Evolutionary conservation across 345 rosid species (phyloP).

Genomic region (Acer negundo): DNA sequence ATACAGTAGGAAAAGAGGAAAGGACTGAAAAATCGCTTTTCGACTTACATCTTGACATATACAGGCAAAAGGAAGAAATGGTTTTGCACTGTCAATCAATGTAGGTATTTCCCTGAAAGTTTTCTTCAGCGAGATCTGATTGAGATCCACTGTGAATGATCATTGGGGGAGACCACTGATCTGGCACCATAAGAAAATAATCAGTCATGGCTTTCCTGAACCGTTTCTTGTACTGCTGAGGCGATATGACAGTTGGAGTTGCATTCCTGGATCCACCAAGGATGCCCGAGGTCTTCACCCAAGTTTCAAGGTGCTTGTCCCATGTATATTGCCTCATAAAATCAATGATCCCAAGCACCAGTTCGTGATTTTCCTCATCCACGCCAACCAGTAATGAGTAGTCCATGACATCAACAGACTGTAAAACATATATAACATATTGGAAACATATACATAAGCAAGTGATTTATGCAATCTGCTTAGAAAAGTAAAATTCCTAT

Average conservation of each 20-base stretch:
- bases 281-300: slow-evolving; percentile 84
- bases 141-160: slow-evolving; percentile 49
- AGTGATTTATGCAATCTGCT: neutral
- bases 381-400: slow-evolving; percentile 89
- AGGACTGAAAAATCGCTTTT: neutral
- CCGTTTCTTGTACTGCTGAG: slow-evolving; percentile 87
- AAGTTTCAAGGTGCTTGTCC: slow-evolving; percentile 98
- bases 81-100: slow-evolving; percentile 27
- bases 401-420: slow-evolving; percentile 95
- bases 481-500: no score
- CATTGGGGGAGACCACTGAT: slow-evolving; percentile 73
- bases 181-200: slow-evolving; percentile 95
- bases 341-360: slow-evolving; percentile 88
- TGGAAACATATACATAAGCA: slow-evolving; percentile 7
- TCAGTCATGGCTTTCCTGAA: slow-evolving; percentile 95
- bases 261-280: slow-evolving; percentile 76
- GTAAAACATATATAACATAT: slow-evolving; percentile 28
- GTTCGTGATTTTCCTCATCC: slow-evolving; percentile 78
- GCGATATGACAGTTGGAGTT: slow-evolving; percentile 87
- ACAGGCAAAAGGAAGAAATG: slow-evolving; percentile 15
- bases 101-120: slow-evolving; percentile 21
- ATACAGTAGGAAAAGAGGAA: neutral
- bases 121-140: slow-evolving; percentile 47
- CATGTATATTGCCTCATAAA: slow-evolving; percentile 97
- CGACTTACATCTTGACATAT: slow-evolving; percentile 23